Evolutionary conservation across 495 filamentous ascomycete species (phyloP), one percentile per base, ranked within the genome.

Genomic region (Patellaria atrata): DNA sequence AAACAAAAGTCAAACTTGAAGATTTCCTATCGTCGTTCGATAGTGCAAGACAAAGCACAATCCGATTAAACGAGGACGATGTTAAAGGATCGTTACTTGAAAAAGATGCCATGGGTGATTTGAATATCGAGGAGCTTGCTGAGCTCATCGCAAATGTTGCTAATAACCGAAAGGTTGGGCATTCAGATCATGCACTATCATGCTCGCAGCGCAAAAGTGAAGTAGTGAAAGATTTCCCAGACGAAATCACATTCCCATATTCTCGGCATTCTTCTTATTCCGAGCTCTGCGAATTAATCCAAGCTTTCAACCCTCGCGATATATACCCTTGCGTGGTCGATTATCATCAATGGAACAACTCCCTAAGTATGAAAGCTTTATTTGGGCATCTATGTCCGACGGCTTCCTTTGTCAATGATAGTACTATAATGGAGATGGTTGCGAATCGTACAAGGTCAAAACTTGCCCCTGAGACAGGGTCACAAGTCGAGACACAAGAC

Each of bases 241-340:
- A 26, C 30, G 33, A 22, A 2, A 50, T 35, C 26, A 62, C 64
- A 54, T 94, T 94, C 40, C 82, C 85, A 3, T 96, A 87, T 48
- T 86, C 87, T 0, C 71, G 87, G 2, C 87, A 96, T 55, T 91
- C 87, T 0, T 93, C 82, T 0, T 83, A 87, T 33, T 57, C 59
- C 0, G 87, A 94, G 53, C 63, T 93, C 4, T 79, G 81, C 39
- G 52, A 73, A 38, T 56, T 96, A 0, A 62, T 92, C 3, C 45
- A 61, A 3, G 64, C 63, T 0, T 83, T 94, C 41, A 65, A 60
- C 23, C 85, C 83, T 0, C 68, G 59, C 39, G 82, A 94, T 53
- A 62, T 94, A 8, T 76, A 78, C 56, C 84, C 87, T 3, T 94
- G 86, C 50, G 87, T 83, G 1, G 74, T 86, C 4, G 64, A 85